Base-by-base conservation (phyloP, 192 early-diverging fungal genomes). In the Mortierella claussenii region DNA sequence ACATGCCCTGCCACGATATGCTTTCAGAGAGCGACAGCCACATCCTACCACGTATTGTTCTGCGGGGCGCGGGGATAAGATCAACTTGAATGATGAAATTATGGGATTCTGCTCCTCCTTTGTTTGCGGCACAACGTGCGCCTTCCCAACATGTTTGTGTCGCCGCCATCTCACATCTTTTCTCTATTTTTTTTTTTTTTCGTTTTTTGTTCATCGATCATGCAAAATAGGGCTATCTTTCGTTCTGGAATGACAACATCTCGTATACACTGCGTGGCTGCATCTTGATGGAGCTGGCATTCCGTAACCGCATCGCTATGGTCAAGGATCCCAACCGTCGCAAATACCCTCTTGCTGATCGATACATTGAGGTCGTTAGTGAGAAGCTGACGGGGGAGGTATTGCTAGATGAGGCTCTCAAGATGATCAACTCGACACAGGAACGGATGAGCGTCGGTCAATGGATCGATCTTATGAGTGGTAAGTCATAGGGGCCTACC, bases 221-320 rank as follows among this genome's bases (percentile, higher is more conserved):
- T 62, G 2, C 18, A 15, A 65, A 79, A 43, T 83, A 97, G 88
- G 97, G 97, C 2, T 96, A 97, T 64, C 87, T 99, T 37, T 97
- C 95, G 26, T 99, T 99, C 78, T 99, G 97, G 97, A 99, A 99
- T 81, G 97, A 99, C 82, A 96, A 95, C 78, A 95, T 99, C 55
- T 96, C 95, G 23, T 99, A 99, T 82, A 93, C 96, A 1, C 80
- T 99, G 18, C 87, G 97, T 63, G 96, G 96, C 15, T 93, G 92
- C 60, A 99, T 99, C 70, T 83, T 99, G 34, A 96, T 98, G 86
- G 97, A 99, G 82, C 84, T 99, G 9, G 97, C 96, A 8, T 89
- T 99, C 55, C 89, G 97, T 17, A 90, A 91, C 37, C 88, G 97
- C 20, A 93, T 99, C 62, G 88, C 89, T 12, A 94, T 95, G 69